Percentiles rank a stretch among this genome's conserved stretches.
Conservation (phyloP, 164 flowering plant genomes). For the Echeveria elegans region DNA sequence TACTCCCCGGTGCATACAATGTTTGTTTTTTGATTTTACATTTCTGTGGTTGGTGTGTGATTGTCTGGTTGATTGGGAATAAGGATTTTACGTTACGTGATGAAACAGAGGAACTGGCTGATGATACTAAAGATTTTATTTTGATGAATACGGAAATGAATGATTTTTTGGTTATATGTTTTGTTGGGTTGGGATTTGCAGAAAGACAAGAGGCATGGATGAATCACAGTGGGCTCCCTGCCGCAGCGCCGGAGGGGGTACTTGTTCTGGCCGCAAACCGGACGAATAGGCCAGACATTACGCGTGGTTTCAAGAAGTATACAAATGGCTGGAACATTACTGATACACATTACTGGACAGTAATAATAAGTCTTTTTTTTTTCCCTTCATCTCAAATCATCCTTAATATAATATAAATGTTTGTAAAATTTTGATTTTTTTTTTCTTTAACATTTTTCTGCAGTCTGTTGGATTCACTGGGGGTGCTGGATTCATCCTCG, state of each 20-base stretch:
- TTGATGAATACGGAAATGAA: too few relatives aligned
- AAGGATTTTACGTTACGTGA: not conserved
- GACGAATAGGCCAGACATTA: slow-evolving; percentile 49
- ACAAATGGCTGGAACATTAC: slow-evolving; percentile 55
- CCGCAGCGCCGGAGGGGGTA: not conserved
- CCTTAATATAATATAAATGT: slow-evolving; percentile 3
- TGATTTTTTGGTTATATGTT: not conserved
- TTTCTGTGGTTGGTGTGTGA: not conserved
- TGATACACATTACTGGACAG: slow-evolving; percentile 58
- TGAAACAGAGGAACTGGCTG: not conserved
- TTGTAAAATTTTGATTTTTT: not conserved
- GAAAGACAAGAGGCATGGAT: not conserved
- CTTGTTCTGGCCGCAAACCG: slow-evolving; percentile 38
- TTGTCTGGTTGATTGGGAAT: not conserved
- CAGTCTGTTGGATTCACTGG: slow-evolving; percentile 7
- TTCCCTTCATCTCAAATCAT: too few relatives aligned
- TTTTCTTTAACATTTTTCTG: not conserved
- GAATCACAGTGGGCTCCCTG: not conserved
- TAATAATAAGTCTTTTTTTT: slow-evolving; percentile 18
- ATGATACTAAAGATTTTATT: too few relatives aligned
- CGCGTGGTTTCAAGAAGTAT: slow-evolving; percentile 34
- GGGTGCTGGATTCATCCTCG: slow-evolving; percentile 4
- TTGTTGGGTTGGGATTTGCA: not conserved
- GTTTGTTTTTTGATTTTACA: too few relatives aligned
- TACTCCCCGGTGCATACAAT: not conserved